phyloP scores from a whole-genome alignment of 106 monocot genomes.

The Dioscorea alata region DNA sequence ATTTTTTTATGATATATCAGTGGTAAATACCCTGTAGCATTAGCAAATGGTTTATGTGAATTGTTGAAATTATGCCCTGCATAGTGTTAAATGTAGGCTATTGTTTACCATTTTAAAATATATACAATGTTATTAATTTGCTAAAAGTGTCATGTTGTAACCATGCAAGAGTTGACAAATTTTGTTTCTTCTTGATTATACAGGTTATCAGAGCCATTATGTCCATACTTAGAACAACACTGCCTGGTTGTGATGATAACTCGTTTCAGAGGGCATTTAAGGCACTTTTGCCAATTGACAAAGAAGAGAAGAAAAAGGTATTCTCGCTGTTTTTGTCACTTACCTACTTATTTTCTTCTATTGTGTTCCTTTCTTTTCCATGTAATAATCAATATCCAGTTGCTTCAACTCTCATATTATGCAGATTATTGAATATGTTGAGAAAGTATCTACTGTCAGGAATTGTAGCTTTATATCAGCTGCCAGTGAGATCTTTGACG shows the following conservation, averaged over 20 bases:
- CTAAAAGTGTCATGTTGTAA: no score
- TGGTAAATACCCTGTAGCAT: no score
- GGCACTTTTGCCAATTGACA: slow-evolving; percentile 62
- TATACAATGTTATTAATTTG: no score
- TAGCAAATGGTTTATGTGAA: no score
- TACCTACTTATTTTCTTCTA: background rate
- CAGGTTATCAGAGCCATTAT: slow-evolving; percentile 83
- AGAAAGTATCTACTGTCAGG: slow-evolving; percentile 66
- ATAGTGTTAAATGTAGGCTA: no score
- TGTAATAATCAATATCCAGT: background rate
- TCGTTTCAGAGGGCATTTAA: slow-evolving; percentile 81
- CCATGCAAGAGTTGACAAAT: background rate
- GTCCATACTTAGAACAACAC: slow-evolving; percentile 65
- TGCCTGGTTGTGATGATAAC: slow-evolving; percentile 68
- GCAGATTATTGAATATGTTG: slow-evolving; percentile 77
- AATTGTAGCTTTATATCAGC: slow-evolving; percentile 61
- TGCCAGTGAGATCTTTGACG: slow-evolving; percentile 70
- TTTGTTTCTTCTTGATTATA: background rate
- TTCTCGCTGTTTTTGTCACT: background rate
- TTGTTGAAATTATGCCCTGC: no score
- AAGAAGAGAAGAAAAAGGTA: slow-evolving; percentile 85
- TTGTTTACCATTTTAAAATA: no score
- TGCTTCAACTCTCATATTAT: slow-evolving; percentile 5
- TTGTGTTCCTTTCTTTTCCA: background rate
- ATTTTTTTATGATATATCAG: no score